Base-by-base conservation (phyloP, 2,329 filamentous ascomycete species). In the Chaetothyriales sp. region DNA sequence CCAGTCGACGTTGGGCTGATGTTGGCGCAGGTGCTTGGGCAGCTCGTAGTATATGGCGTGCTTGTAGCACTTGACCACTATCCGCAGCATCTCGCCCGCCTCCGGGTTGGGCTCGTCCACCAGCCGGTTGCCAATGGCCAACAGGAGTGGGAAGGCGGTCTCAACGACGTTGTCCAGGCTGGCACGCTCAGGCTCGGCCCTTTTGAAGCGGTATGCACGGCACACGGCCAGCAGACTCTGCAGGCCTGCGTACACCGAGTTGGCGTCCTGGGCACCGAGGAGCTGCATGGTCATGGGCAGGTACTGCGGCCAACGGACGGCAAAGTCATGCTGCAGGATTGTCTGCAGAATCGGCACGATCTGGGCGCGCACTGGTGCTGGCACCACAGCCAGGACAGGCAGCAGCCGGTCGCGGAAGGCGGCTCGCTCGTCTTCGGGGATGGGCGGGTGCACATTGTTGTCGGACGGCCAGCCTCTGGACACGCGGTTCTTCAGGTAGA, bases 401-500 rank as follows among this genome's bases (percentile, higher is more conserved):
- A 98, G 81, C 60, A 98, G 76, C 56, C 89, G 85, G 62, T 90
- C 82, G 66, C 89, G 80, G 65, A 96, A 87, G 59, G 84, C 79
- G 51, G 79, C 74, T 72, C 95, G 95, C 69, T 95, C 92, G 54
- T 85, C 81, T 65, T 96, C 90, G 61, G 84, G 77, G 69, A 95
- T 92, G 60, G 82, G 73, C 61, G 79, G 80, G 61, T 84, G 81
- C 62, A 79, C 77, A 56, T 81, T 78, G 64, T 77, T 81, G 58
- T 90, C 84, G 58, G 93, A 86, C 51, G 83, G 78, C 92, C 92
- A 98, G 62, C 86, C 88, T 65, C 89, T 84, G 67, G 85, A 90
- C 67, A 96, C 84, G 65, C 89, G 84, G 72, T 98, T 96, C 74
- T 98, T 98, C 67, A 96, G 80, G 71, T 96, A 98, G 61, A 98